phyloP scores from a whole-genome alignment of 805 yeast genomes.

The Nadsonia fulvescens region DNA sequence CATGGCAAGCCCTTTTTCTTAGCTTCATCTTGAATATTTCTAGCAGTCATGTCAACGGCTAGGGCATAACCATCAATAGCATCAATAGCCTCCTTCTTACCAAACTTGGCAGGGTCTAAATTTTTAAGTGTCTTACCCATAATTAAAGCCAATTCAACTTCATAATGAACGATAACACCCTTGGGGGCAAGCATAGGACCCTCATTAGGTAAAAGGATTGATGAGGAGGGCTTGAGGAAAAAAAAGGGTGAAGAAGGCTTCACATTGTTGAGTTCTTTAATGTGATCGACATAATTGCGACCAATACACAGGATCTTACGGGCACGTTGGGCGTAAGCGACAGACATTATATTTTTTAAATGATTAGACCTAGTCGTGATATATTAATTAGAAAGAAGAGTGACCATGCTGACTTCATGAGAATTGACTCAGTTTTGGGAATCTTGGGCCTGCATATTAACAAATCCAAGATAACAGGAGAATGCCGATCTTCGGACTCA shows the following conservation, averaged over 20 bases:
- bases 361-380: too few species aligned
- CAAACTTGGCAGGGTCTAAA: slow-evolving; percentile 35
- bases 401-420: too few species aligned
- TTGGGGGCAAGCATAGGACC: slow-evolving; percentile 76
- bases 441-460: too few species aligned
- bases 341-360: slow-evolving; percentile 4
- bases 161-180: slow-evolving; percentile 74
- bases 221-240: slow-evolving; percentile 76
- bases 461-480: too few species aligned
- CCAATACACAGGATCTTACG: slow-evolving; percentile 82
- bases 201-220: slow-evolving; percentile 42
- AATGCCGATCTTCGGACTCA: too few species aligned
- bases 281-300: slow-evolving; percentile 93
- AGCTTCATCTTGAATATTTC: slow-evolving; percentile 91
- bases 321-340: slow-evolving; percentile 8
- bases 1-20: slow-evolving; percentile 90
- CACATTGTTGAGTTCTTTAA: slow-evolving; percentile 68
- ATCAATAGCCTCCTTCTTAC: slow-evolving; percentile 50
- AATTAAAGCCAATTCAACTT: slow-evolving; percentile 75
- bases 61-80: slow-evolving; percentile 75
- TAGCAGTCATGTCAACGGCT: slow-evolving; percentile 86
- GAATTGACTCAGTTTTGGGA: too few species aligned
- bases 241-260: slow-evolving; percentile 79
- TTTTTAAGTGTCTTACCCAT: slow-evolving; percentile 48
- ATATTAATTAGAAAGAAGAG: too few species aligned